Percentiles rank a stretch among this genome's conserved stretches.
Evolutionary conservation across 2,329 filamentous ascomycete genomes (phyloP).

Genomic region (Sarocladium kiliense): DNA sequence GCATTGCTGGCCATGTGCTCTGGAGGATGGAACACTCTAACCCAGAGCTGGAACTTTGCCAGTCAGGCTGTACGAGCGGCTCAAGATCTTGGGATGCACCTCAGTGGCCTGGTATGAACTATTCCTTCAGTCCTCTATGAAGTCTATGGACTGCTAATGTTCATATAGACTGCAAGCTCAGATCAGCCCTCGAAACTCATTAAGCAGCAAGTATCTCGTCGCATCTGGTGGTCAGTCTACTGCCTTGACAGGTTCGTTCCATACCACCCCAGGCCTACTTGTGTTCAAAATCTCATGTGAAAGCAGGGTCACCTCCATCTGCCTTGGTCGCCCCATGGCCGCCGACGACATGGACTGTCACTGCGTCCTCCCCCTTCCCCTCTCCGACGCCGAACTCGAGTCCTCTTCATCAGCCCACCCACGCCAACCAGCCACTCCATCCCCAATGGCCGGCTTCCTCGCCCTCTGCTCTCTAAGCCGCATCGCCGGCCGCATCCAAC

Average conservation of each 20-base stretch:
- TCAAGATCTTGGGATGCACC: conserved; percentile 22
- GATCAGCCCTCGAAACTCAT: conserved; percentile 10
- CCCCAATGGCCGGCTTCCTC: conserved; percentile 19
- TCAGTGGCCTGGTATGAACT: conserved; percentile 16
- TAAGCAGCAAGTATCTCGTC: conserved; percentile 17
- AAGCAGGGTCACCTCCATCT: conserved; percentile 21
- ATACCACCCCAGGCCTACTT: background rate
- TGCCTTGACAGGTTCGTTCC: conserved; percentile 19
- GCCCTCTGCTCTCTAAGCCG: conserved; percentile 21
- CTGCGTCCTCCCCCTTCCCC: conserved; percentile 21
- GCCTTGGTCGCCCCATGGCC: conserved; percentile 20
- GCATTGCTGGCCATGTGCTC: conserved; percentile 23
- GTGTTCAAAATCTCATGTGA: background rate
- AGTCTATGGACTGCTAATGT: background rate
- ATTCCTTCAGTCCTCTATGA: background rate
- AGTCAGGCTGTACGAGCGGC: conserved; percentile 23
- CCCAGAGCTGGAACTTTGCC: conserved; percentile 20
- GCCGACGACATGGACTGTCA: conserved; percentile 22
- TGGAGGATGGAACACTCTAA: conserved; percentile 24
- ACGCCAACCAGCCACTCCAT: conserved; percentile 1
- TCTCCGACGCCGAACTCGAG: conserved; percentile 21
- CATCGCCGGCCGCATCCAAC: conserved; percentile 20
- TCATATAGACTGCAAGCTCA: background rate
- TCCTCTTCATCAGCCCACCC: background rate
- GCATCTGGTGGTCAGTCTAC: conserved; percentile 25